Evolutionary conservation across 345 rosid species (phyloP), one percentile per base, ranked within the genome.

Genomic region (Euphorbia peplus): DNA sequence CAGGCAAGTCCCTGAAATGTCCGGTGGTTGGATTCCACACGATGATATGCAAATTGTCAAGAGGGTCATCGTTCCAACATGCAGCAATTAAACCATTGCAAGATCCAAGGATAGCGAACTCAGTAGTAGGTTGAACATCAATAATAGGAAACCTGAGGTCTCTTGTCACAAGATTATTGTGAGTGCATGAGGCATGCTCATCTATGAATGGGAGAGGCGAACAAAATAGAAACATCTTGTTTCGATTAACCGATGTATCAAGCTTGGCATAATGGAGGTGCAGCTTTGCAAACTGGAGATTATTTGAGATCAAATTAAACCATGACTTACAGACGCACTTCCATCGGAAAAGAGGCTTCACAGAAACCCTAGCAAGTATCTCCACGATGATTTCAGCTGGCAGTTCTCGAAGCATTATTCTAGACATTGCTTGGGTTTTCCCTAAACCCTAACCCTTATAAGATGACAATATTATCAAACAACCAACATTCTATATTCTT

Each of bases 361-460:
- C 64, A 4, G 64, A 28, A 4, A 60, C 14, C 25, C 64, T 35
- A n/a, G 64, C n/a, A 13, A 60, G 64, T 60, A 60, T 39, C 4
- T 60, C 64, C 0, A 37, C n/a, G 48, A 60, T 60, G 25, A 60
- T 60, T 37, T 60, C 64, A 11, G 32, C 12, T 29, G 63, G 63
- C 14, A 59, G 28, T 16, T 59, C 42, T 1, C 42, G 63, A 30
- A n/a, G 42, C 8, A 29, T n/a, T n/a, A n/a, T 19, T 37, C 64
- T 60, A n/a, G 48, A 21, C 64, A 60, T 60, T 26, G 64, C 63
- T 58, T 3, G n/a, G n/a, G n/a, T n/a, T n/a, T n/a, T n/a, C n/a
- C n/a, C n/a, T n/a, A n/a, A n/a, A n/a, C n/a, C n/a, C n/a, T n/a
- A n/a, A n/a, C n/a, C n/a, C n/a, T n/a, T n/a, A n/a, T n/a, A n/a